Base-by-base conservation (phyloP, 768 basidiomycete species). In the Lentinula guzmanii region DNA sequence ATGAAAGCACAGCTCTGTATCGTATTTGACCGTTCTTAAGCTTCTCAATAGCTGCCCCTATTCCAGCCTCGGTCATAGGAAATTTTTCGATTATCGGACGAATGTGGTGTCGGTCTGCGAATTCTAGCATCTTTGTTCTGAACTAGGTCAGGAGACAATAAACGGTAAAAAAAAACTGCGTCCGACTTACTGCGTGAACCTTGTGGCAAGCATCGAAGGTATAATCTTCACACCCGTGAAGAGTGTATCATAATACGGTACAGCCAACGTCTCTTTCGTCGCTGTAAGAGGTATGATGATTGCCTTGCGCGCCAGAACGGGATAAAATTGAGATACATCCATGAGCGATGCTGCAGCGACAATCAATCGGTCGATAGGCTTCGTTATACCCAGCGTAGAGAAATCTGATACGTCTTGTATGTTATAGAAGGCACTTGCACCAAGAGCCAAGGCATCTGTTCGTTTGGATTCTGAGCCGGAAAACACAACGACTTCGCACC, bases 401-500 rank as follows among this genome's bases (percentile, higher is more conserved):
- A 52, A 58, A 34, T 61, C 51, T 24, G 46, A 48, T 3, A n/a
- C 62, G 5, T 65, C 69, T 52, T 46, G 71, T 9, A 68, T 76
- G 8, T 66, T 63, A 41, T 76, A 70, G 52, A 75, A 75, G 55
- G 76, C 75, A 7, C 58, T 65, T 1, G 74, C 75, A 5, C 74
- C 74, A 0, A 75, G 65, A 31, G 55, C 56, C 58, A 34, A 62
- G 16, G 75, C 72, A 21, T 75, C 75, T 8, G 68, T 65, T 33
- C 21, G 67, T 57, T 75, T 76, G 21, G 24, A 55, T 6, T 76
- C 70, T 1, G 72, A 68, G n/a, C 68, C 46, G 15, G 73, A 74
- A 24, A 75, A 71, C 6, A 71, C 74, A 60, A 75, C 70, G 5
- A 75, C 58, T 8, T 75, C 71, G 37, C 74, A 75, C 15, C 74